Base-by-base conservation (phyloP, 2,329 filamentous ascomycete genomes). In the Xylariaceae sp. region DNA sequence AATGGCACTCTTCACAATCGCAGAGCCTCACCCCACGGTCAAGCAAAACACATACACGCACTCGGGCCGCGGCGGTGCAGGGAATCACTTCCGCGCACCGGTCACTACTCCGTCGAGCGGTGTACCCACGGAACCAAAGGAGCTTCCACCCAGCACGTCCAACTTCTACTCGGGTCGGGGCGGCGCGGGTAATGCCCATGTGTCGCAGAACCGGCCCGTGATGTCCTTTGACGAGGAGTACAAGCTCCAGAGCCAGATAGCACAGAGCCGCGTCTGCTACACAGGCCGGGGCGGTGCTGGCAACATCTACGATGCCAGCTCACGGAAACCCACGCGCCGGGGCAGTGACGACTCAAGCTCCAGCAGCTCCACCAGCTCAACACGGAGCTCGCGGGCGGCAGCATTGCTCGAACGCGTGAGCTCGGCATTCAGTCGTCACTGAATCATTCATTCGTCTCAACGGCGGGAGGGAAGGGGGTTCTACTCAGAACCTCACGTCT, bases 161-260 rank as follows among this genome's bases (percentile, higher is more conserved):
- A 79, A 80, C 75, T 87, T 87, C 78, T 82, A 85, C 75, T 81
- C 81, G 9, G 86, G 86, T 67, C 84, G 86, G 59, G 86, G 86
- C 66, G 86, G 86, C 59, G 85, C 85, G 2, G 86, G 86, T 68
- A 89, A 88, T 75, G 79, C 84, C 63, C 80, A 80, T 72, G 69
- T 75, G 50, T 72, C 78, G 56, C 71, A 74, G 57, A 76, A 83
- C 71, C 79, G 83, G 53, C 78, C 81, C 68, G 80, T 82, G 66
- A 80, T 88, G 73, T 82, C 79, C 61, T 89, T 89, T 74, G 85
- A 88, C 72, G 85, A 88, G 75, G 85, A 88, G 72, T 82, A 84
- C 67, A 74, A 78, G 66, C 78, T 80, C 63, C 80, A 83, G 67
- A 77, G 79, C 67, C 75, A 80, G 59, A 75, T 82, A 57, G 78